Percentiles rank a stretch among this genome's conserved stretches.
Evolutionary conservation across 345 rosid genomes (phyloP).

Genomic region (Salix arbutifolia): DNA sequence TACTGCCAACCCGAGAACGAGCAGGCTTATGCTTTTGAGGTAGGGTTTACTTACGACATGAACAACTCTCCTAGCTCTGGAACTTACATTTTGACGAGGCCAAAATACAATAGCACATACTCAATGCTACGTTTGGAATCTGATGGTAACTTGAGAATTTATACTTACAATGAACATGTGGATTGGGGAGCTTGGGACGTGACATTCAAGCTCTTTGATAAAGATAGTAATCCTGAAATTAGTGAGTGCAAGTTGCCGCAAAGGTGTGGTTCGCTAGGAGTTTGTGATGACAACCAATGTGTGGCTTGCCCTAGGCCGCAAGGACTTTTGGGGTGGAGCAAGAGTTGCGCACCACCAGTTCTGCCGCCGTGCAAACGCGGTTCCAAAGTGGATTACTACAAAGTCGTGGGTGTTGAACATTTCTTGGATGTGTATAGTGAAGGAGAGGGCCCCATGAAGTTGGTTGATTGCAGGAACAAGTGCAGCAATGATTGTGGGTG

Average conservation of each 20-base stretch:
- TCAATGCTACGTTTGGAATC: slow-evolving; percentile 16
- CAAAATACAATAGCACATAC: slow-evolving; percentile 41
- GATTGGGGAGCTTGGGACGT: neutral
- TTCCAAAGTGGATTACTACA: neutral
- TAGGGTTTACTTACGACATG: slow-evolving; percentile 12
- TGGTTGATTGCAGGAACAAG: neutral
- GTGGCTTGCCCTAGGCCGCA: slow-evolving; percentile 1
- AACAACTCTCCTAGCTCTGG: slow-evolving; percentile 16
- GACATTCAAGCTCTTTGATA: neutral
- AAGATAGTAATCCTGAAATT: no score
- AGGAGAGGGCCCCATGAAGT: slow-evolving; percentile 7
- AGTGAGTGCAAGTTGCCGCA: neutral
- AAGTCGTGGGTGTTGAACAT: slow-evolving; percentile 2
- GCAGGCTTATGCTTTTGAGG: slow-evolving; percentile 28
- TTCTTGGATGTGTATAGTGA: slow-evolving; percentile 1
- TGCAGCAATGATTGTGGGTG: slow-evolving; percentile 19
- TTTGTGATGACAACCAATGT: slow-evolving; percentile 2
- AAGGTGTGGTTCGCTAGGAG: neutral
- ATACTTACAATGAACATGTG: neutral
- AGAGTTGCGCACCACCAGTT: neutral
- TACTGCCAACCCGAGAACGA: slow-evolving; percentile 10
- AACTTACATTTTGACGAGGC: slow-evolving; percentile 13
- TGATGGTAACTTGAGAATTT: neutral
- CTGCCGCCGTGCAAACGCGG: neutral
- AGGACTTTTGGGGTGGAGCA: slow-evolving; percentile 15